Percentiles rank a stretch among this genome's conserved stretches.
These are phyloP conservation scores for Plectranthus barbatus DNA, from an alignment of 257 asterid species.

Conservation along the genomic window DNA sequence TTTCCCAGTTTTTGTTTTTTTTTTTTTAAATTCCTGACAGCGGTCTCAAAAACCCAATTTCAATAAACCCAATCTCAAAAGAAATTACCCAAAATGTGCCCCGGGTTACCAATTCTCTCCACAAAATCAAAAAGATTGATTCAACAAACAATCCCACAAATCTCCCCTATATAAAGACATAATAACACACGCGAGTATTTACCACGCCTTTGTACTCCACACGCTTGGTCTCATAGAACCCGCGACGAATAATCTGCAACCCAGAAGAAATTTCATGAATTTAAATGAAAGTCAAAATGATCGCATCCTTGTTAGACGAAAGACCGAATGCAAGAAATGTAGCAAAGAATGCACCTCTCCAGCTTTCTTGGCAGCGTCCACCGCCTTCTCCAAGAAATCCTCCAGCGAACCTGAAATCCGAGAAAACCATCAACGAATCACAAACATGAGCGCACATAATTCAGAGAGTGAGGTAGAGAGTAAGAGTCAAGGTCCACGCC, in stretches of 20 bases:
- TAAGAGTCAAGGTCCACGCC: conserved; percentile 23
- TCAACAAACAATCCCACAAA: no score
- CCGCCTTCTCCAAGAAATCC: conserved; percentile 50
- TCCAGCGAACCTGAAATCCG: conserved; percentile 48
- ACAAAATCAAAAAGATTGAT: no score
- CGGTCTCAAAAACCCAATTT: no score
- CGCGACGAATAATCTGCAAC: conserved; percentile 56
- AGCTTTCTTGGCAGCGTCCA: conserved; percentile 64
- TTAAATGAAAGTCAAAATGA: conserved; percentile 2
- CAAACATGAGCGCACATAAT: background rate
- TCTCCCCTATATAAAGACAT: no score
- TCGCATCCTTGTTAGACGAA: no score
- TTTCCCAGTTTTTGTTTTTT: no score
- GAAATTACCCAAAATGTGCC: background rate
- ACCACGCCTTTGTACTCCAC: conserved; percentile 89
- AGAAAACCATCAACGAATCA: conserved; percentile 11
- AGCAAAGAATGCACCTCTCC: conserved; percentile 75
- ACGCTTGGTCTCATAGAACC: conserved; percentile 54
- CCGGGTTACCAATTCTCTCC: background rate
- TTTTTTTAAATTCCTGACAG: background rate
- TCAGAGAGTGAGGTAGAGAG: background rate
- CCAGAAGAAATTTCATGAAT: background rate
- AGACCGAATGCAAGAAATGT: no score
- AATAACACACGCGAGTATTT: background rate
- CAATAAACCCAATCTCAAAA: background rate